Evolutionary conservation across 352 stramenopile species (phyloP).

Genomic region (Globisporangium echinulatum): DNA sequence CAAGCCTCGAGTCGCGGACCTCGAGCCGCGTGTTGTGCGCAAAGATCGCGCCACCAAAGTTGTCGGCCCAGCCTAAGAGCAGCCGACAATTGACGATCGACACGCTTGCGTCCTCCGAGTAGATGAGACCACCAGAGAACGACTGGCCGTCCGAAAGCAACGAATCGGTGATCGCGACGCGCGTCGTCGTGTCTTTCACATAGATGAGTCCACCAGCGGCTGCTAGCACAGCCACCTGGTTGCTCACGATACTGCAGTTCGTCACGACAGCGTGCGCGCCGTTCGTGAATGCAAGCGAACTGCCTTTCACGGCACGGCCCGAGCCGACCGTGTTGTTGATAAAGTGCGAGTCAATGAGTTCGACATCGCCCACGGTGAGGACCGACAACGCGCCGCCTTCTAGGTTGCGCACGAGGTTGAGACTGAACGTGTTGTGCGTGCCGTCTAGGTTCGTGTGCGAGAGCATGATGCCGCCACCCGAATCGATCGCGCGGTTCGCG

Average conservation of each 20-base stretch:
- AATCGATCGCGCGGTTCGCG: slow-evolving; percentile 18
- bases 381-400: slow-evolving; percentile 26
- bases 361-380: slow-evolving; percentile 12
- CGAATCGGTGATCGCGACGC: slow-evolving; percentile 28
- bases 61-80: slow-evolving; percentile 20
- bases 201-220: slow-evolving; percentile 39
- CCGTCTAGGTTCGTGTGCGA: slow-evolving; percentile 20
- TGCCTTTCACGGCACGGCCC: slow-evolving; percentile 14
- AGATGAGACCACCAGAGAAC: slow-evolving; percentile 40
- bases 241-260: slow-evolving; percentile 26
- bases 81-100: slow-evolving; percentile 30
- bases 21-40: slow-evolving; percentile 15
- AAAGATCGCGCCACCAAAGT: slow-evolving; percentile 56
- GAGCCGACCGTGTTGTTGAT: slow-evolving; percentile 28
- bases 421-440: slow-evolving; percentile 13
- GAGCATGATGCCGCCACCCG: slow-evolving; percentile 25
- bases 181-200: slow-evolving; percentile 22
- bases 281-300: slow-evolving; percentile 19
- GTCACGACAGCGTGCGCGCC: slow-evolving; percentile 17
- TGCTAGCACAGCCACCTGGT: slow-evolving; percentile 18
- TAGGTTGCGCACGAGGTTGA: slow-evolving; percentile 15
- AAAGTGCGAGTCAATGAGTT: slow-evolving; percentile 23
- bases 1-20: slow-evolving; percentile 22
- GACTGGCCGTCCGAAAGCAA: slow-evolving; percentile 29
- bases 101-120: slow-evolving; percentile 20